Percentiles rank a stretch among this genome's conserved stretches.
Conservation (phyloP, 1,139 yeast genomes). For the Pichia sp. region DNA sequence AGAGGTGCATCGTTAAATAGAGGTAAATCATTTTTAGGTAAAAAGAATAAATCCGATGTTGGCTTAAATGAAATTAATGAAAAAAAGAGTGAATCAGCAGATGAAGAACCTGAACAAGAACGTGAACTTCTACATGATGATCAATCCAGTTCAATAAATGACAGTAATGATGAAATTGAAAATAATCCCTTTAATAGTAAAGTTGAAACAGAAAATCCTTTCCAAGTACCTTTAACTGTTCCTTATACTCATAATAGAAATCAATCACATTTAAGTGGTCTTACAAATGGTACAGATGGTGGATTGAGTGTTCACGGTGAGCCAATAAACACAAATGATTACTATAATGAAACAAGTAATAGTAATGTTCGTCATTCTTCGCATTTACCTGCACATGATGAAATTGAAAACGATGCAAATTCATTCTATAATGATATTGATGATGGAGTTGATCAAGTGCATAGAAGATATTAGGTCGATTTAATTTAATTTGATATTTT, state of each 20-base stretch:
- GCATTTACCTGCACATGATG: not conserved
- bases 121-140: not conserved
- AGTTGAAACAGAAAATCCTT: slow-evolving; percentile 3
- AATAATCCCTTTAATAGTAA: not conserved
- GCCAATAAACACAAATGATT: slow-evolving; percentile 7
- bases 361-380: not conserved
- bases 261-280: slow-evolving; percentile 7
- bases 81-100: not conserved
- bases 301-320: slow-evolving; percentile 14
- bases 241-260: slow-evolving; percentile 5
- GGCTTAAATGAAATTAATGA: not conserved
- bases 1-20: slow-evolving; percentile 19
- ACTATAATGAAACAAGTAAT: not conserved
- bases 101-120: not conserved
- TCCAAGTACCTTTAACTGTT: not conserved
- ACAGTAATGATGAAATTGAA: not conserved
- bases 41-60: slow-evolving; percentile 5
- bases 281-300: slow-evolving; percentile 10
- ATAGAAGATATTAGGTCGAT: slow-evolving; percentile 2
- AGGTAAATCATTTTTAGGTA: slow-evolving; percentile 22
- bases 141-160: not conserved
- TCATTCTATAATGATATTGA: slow-evolving; percentile 4
- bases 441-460: slow-evolving; percentile 3
- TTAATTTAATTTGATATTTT: not conserved
- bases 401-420: not conserved